Conservation (phyloP, 2,329 filamentous ascomycete genomes). For the Colletotrichum ledebouriae region DNA sequence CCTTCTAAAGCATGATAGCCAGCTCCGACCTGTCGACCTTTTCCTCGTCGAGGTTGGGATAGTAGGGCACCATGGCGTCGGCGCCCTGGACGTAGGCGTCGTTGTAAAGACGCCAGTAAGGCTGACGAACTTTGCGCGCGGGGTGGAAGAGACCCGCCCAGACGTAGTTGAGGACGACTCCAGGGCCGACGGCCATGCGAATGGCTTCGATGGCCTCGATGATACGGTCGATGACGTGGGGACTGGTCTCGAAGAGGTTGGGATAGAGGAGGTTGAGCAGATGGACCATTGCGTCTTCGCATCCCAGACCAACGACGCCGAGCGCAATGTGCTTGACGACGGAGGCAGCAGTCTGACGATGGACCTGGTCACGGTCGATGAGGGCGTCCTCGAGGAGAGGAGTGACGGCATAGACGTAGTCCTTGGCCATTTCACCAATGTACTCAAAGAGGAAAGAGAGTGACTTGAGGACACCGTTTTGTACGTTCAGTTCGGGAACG, state of each 20-base stretch:
- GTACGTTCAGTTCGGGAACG: slow-evolving; percentile 97
- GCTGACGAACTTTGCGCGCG: slow-evolving; percentile 90
- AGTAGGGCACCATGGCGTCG: slow-evolving; percentile 96
- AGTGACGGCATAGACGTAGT: slow-evolving; percentile 98
- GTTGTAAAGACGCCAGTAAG: slow-evolving; percentile 98
- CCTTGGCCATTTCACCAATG: slow-evolving; percentile 99
- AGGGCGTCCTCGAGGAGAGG: slow-evolving; percentile 96
- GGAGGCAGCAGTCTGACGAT: slow-evolving; percentile 94
- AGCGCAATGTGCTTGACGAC: slow-evolving; percentile 98
- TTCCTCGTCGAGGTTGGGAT: slow-evolving; percentile 87
- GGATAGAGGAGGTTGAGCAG: slow-evolving; percentile 96
- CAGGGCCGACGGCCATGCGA: slow-evolving; percentile 91
- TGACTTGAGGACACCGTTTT: slow-evolving; percentile 98
- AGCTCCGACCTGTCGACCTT: slow-evolving; percentile 84
- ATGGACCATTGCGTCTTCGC: slow-evolving; percentile 98
- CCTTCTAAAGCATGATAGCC: slow-evolving; percentile 79
- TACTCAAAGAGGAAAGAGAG: slow-evolving; percentile 98
- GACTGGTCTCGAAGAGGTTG: slow-evolving; percentile 97
- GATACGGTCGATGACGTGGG: slow-evolving; percentile 98
- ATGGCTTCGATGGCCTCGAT: slow-evolving; percentile 98
- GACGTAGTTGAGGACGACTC: slow-evolving; percentile 96
- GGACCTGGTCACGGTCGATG: slow-evolving; percentile 97
- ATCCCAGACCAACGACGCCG: slow-evolving; percentile 96
- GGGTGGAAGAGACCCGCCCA: slow-evolving; percentile 99
- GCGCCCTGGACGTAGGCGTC: slow-evolving; percentile 95